phyloP scores from a whole-genome alignment of 2,329 filamentous ascomycete genomes.

The Aureobasidium melanogenum region DNA sequence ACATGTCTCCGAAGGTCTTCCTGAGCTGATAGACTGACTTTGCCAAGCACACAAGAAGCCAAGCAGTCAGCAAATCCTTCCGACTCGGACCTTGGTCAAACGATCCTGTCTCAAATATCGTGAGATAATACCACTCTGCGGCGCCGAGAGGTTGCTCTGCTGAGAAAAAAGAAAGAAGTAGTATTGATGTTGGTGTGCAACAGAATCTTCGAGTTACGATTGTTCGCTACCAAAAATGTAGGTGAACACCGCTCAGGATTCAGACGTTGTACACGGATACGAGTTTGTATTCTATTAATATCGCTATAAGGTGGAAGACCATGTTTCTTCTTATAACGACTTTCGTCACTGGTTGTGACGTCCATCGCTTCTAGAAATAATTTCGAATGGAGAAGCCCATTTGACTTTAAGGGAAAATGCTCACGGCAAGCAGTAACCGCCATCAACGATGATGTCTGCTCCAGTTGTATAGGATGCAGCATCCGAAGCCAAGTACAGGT shows the following conservation, averaged over 20 bases:
- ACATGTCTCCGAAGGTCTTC: not conserved
- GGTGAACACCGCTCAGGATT: not conserved
- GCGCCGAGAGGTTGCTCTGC: not conserved
- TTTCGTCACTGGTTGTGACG: not conserved
- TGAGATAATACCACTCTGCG: not conserved
- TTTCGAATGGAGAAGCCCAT: not conserved
- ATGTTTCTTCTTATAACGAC: not conserved
- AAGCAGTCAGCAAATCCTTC: not conserved
- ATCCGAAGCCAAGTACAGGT: conserved; percentile 72
- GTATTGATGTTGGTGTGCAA: not conserved
- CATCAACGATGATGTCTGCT: conserved; percentile 54
- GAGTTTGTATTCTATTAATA: conserved; percentile 4
- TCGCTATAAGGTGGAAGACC: not conserved
- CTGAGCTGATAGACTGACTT: not conserved
- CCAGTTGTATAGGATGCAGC: conserved; percentile 77
- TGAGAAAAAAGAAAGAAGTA: not conserved
- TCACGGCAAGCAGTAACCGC: conserved; percentile 11
- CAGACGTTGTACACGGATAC: conserved; percentile 1
- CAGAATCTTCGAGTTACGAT: not conserved
- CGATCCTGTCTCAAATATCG: not conserved
- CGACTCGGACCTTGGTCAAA: not conserved
- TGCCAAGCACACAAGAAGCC: not conserved
- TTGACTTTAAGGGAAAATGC: not conserved
- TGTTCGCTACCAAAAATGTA: not conserved
- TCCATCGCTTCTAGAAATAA: not conserved